Conservation (phyloP, 768 basidiomycete genomes). For the Lactarius hatsudake region DNA sequence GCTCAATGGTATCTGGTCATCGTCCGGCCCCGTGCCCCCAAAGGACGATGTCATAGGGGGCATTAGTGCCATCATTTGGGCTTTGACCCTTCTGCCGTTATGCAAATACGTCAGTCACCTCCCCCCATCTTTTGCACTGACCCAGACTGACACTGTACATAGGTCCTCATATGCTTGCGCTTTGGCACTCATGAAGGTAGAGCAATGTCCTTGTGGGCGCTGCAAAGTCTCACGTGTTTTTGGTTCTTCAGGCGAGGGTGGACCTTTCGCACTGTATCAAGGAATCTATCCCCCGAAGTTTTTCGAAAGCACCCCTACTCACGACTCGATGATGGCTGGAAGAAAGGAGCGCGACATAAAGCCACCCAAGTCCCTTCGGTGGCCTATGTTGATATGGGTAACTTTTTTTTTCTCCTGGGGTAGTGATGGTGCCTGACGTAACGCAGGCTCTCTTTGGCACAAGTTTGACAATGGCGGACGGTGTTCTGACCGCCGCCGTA, state of each 20-base stretch:
- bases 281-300: slow-evolving; percentile 51
- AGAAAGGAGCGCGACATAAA: slow-evolving; percentile 11
- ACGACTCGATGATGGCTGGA: slow-evolving; percentile 27
- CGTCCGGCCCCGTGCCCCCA: slow-evolving; percentile 45
- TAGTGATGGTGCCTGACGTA: not conserved
- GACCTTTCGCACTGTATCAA: slow-evolving; percentile 62
- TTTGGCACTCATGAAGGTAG: slow-evolving; percentile 53
- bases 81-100: slow-evolving; percentile 56
- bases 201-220: not conserved
- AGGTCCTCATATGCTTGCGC: slow-evolving; percentile 49
- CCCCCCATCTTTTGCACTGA: not conserved
- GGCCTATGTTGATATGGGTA: slow-evolving; percentile 59
- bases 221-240: slow-evolving; percentile 9
- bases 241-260: slow-evolving; percentile 53
- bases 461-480: slow-evolving; percentile 64
- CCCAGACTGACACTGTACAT: not conserved
- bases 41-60: slow-evolving; percentile 63
- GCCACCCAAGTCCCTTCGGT: slow-evolving; percentile 35
- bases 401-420: not conserved
- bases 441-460: slow-evolving; percentile 60
- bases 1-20: slow-evolving; percentile 61
- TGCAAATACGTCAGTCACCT: slow-evolving; percentile 55
- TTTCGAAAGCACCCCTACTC: slow-evolving; percentile 26
- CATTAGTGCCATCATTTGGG: slow-evolving; percentile 62
- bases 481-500: slow-evolving; percentile 66